phyloP scores from a whole-genome alignment of 192 early-diverging fungal genomes.

The Backusella sp. region DNA sequence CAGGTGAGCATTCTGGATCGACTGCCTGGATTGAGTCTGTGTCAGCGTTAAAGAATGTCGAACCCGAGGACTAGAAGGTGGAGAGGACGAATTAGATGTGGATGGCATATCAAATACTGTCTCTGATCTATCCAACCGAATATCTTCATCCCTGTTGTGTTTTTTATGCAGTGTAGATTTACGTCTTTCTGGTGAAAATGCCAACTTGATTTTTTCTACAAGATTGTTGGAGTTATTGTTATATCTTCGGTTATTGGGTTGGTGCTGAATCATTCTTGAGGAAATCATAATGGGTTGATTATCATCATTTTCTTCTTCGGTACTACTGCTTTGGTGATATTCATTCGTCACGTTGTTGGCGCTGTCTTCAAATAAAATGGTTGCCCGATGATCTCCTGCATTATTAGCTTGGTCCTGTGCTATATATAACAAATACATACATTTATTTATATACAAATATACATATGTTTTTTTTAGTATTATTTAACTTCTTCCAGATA shows the following conservation, averaged over 20 bases:
- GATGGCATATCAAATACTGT: slow-evolving; percentile 9
- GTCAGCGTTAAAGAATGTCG: not conserved
- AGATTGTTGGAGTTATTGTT: slow-evolving; percentile 1
- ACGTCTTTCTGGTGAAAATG: slow-evolving; percentile 19
- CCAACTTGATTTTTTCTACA: slow-evolving; percentile 24
- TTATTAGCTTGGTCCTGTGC: not conserved
- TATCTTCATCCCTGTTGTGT: not conserved
- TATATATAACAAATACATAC: slow-evolving; percentile 7
- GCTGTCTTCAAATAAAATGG: slow-evolving; percentile 6
- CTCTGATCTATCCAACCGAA: not conserved
- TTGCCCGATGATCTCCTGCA: slow-evolving; percentile 18
- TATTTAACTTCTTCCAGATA: not conserved
- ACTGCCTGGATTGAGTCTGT: too few species aligned
- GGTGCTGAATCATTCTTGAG: not conserved
- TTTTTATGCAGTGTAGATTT: slow-evolving; percentile 8
- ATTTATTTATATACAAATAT: not conserved
- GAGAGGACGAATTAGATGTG: not conserved
- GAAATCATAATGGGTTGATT: not conserved
- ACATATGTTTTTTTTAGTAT: not conserved
- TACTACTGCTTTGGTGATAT: not conserved
- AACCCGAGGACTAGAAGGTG: not conserved
- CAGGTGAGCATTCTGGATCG: not conserved
- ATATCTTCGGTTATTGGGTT: not conserved
- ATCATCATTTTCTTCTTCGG: not conserved
- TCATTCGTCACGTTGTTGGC: not conserved